Evolutionary conservation across 352 stramenopile species (phyloP), one percentile per base, ranked within the genome.

Genomic region (Globisporangium perplexum): DNA sequence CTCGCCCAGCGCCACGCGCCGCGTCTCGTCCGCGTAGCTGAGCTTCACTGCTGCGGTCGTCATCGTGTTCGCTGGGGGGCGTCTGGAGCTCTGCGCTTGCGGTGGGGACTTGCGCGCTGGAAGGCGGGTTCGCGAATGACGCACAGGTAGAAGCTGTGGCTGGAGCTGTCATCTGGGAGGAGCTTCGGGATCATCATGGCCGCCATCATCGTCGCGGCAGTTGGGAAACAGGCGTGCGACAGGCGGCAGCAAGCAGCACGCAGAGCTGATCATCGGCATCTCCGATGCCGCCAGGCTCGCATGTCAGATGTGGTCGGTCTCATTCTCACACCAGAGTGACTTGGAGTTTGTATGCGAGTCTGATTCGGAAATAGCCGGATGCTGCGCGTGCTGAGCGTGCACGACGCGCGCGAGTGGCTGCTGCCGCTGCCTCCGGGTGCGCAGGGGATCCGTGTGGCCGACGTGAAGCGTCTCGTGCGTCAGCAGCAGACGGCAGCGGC

Each of bases 331-430:
- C 41, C 1, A 10, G 18, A 6, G 2, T 23, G 11, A 22, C 24
- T 22, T 36, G 44, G 8, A 4, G 1, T 49, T 23, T 28, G 46
- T 51, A 55, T 46, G 10, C 4, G n/a, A 26, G 44, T 36, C 22
- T 6, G 6, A n/a, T 0, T 36, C 17, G 14, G 24, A 46, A 46
- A 4, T 46, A 24, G 6, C 7, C 8, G 23, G n/a, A 59, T 59
- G 55, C 41, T 89, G 33, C 72, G 73, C 0, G 71, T 89, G 36
- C 75, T 69, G 17, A 82, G 69, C 48, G 72, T 83, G 50, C 64
- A 72, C 50, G 77, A 81, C 49, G 75, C 72, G 20, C 63, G 58
- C 15, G 78, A 89, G 74, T 57, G 86, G 52, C 51, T 73, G 49
- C 44, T 89, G 41, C 72, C 78, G 49, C 45, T 80, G 60, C 68